Conservation (phyloP, 495 filamentous ascomycete genomes). For the Neurospora sp. region DNA sequence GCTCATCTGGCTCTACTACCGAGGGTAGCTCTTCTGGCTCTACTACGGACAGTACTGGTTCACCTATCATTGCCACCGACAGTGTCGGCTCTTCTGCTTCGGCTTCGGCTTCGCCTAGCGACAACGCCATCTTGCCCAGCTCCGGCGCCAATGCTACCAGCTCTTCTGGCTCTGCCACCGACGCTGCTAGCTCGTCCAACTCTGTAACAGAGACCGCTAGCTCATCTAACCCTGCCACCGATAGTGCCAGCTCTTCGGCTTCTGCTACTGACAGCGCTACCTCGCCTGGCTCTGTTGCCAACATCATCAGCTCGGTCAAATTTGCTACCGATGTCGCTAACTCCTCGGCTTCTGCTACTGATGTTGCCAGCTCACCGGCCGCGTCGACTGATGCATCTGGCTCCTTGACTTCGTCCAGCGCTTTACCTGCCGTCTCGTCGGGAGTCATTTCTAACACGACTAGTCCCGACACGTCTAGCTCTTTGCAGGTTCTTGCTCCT, state of each 20-base stretch:
- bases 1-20: not conserved
- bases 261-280: not conserved
- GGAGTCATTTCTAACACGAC: not conserved
- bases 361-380: not conserved
- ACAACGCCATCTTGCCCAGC: not conserved
- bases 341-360: not conserved
- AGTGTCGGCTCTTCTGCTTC: not conserved
- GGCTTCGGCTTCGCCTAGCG: not conserved
- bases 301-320: not conserved
- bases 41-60: not conserved
- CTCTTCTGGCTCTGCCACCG: not conserved
- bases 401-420: not conserved
- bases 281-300: constrained; percentile 1
- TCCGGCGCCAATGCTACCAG: not conserved
- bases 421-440: not conserved
- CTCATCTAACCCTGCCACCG: not conserved
- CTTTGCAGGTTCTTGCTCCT: not conserved
- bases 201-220: not conserved
- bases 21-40: not conserved
- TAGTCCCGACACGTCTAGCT: not conserved
- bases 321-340: constrained; percentile 1
- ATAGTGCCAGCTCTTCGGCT: not conserved
- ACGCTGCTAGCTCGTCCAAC: not conserved
- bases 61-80: not conserved
- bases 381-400: not conserved